Percentiles rank a stretch among this genome's conserved stretches.
phyloP scores from a whole-genome alignment of 805 yeast genomes.

The Saccharomyces paradoxus region DNA sequence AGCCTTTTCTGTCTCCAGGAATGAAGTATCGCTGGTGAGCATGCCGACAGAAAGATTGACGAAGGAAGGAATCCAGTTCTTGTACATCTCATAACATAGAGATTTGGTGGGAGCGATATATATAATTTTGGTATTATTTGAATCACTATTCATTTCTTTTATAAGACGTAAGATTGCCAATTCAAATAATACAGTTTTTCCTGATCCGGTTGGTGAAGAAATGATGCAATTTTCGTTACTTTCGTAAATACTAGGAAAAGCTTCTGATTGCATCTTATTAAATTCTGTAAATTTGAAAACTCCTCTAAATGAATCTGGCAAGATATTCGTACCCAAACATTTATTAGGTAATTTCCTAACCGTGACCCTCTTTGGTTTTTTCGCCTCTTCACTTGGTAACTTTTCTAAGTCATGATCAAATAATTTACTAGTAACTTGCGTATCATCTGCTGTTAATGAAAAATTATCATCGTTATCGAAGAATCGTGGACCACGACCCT shows the following conservation, averaged over 20 bases:
- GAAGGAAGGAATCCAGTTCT: constrained; percentile 41
- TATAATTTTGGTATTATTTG: constrained; percentile 26
- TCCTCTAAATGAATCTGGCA: constrained; percentile 34
- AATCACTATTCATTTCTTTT: constrained; percentile 8
- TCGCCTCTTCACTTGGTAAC: background rate
- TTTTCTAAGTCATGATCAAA: background rate
- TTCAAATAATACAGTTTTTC: constrained; percentile 49
- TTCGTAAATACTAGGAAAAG: constrained; percentile 34
- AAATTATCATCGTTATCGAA: constrained; percentile 2
- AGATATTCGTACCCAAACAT: constrained; percentile 7
- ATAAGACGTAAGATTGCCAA: constrained; percentile 38
- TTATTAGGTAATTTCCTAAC: constrained; percentile 2
- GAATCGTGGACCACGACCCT: background rate
- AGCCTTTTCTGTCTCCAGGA: constrained; percentile 37
- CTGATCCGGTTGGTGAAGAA: constrained; percentile 54
- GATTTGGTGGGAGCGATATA: constrained; percentile 58
- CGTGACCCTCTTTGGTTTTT: constrained; percentile 1
- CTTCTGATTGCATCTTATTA: constrained; percentile 45
- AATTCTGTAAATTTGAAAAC: constrained; percentile 21
- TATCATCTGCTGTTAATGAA: constrained; percentile 9
- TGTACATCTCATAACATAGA: constrained; percentile 42
- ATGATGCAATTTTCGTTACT: constrained; percentile 37
- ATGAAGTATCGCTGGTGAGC: constrained; percentile 48
- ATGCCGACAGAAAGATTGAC: constrained; percentile 39
- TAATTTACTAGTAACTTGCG: constrained; percentile 5